These are phyloP conservation scores for Fusarium tricinctum DNA, from an alignment of 2,329 filamentous ascomycete genomes.

Conservation along the genomic window DNA sequence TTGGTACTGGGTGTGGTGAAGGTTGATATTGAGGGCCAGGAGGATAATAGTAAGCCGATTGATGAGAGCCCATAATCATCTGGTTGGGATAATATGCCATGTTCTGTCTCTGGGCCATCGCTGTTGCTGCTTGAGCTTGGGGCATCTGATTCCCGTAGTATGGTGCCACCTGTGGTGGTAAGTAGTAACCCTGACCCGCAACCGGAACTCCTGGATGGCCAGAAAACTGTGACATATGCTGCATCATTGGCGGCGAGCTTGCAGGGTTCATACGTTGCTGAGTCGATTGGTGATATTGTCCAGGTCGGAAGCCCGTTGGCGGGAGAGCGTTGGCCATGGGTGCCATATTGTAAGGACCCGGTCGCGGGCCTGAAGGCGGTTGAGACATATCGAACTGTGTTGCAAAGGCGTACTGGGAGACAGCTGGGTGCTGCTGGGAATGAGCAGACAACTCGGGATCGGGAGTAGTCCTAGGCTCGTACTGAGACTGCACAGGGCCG, in stretches of 20 bases:
- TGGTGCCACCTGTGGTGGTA: constrained; percentile 60
- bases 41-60: constrained; percentile 63
- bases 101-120: constrained; percentile 56
- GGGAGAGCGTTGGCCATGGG: constrained; percentile 62
- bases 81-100: constrained; percentile 62
- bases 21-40: constrained; percentile 57
- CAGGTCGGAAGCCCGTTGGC: constrained; percentile 56
- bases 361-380: constrained; percentile 38
- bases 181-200: constrained; percentile 62
- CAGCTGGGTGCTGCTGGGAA: constrained; percentile 48
- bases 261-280: constrained; percentile 55
- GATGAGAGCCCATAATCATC: constrained; percentile 59
- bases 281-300: constrained; percentile 55
- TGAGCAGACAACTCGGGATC: constrained; percentile 41
- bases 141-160: constrained; percentile 61
- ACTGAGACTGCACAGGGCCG: constrained; percentile 17
- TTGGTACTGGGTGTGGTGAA: constrained; percentile 49
- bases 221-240: constrained; percentile 59
- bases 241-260: constrained; percentile 57
- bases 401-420: constrained; percentile 58
- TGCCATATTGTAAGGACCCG: constrained; percentile 63
- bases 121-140: constrained; percentile 54
- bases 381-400: constrained; percentile 60
- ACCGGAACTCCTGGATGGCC: constrained; percentile 57
- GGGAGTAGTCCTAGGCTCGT: constrained; percentile 35